phyloP scores from a whole-genome alignment of 2,329 filamentous ascomycete genomes.

The Colletotrichum sp. region DNA sequence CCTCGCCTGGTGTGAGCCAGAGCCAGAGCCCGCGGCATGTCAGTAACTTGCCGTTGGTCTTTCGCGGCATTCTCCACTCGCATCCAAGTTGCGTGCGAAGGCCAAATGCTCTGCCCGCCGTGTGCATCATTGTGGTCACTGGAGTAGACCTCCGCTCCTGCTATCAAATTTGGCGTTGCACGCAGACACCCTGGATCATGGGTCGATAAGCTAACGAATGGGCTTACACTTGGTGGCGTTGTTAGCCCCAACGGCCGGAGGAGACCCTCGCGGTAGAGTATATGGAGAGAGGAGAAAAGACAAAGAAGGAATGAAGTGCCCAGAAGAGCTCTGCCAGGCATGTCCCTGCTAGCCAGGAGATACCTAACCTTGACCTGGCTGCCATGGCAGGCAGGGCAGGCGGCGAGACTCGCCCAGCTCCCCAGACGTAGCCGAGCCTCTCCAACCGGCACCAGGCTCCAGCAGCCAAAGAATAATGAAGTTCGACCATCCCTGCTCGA shows the following conservation, averaged over 20 bases:
- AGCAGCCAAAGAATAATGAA: background rate
- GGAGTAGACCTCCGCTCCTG: background rate
- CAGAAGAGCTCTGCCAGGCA: background rate
- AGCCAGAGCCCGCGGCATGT: background rate
- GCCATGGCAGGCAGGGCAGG: background rate
- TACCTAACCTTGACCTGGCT: background rate
- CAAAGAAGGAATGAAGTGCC: background rate
- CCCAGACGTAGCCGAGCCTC: background rate
- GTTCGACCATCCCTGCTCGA: background rate
- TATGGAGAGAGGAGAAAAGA: background rate
- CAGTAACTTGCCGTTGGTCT: background rate
- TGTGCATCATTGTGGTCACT: background rate
- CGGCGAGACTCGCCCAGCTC: background rate
- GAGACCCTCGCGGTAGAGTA: background rate
- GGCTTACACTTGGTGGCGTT: background rate
- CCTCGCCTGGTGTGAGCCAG: background rate
- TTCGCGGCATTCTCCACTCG: background rate
- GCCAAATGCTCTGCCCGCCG: background rate
- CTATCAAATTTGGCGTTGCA: conserved; percentile 9
- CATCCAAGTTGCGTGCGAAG: background rate
- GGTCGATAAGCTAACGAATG: background rate
- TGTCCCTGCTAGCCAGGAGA: background rate
- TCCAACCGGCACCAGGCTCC: background rate
- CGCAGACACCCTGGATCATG: conserved; percentile 17
- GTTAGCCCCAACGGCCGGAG: conserved; percentile 2